Evolutionary conservation across 2,329 filamentous ascomycete species (phyloP).

Genomic region (Aspergillus spinulosporus): DNA sequence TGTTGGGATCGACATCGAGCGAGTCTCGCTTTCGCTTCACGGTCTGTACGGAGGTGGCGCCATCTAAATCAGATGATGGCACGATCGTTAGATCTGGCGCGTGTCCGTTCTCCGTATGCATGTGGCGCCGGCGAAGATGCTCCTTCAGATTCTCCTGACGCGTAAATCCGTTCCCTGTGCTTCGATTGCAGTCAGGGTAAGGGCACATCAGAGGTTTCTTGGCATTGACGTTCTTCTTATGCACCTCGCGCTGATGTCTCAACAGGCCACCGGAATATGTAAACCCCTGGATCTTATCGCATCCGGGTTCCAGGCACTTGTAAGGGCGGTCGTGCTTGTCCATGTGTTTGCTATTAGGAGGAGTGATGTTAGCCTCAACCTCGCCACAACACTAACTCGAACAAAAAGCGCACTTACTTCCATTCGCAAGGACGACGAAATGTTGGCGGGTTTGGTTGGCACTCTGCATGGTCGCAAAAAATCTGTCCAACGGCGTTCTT

Average conservation of each 20-base stretch:
- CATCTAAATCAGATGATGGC: constrained; percentile 32
- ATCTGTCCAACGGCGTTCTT: constrained; percentile 72
- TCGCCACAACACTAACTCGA: constrained; percentile 20
- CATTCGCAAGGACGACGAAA: constrained; percentile 89
- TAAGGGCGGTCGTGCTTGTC: constrained; percentile 96
- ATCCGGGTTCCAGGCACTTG: constrained; percentile 75
- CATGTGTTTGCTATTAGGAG: constrained; percentile 79
- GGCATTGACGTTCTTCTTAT: constrained; percentile 83
- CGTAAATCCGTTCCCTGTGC: constrained; percentile 84
- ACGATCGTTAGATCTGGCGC: constrained; percentile 34
- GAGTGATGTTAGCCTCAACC: constrained; percentile 23
- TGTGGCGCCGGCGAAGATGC: constrained; percentile 87
- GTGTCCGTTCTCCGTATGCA: constrained; percentile 44
- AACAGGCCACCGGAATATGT: constrained; percentile 90
- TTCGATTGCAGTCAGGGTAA: constrained; percentile 82
- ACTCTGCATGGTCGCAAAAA: constrained; percentile 70
- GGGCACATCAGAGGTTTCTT: constrained; percentile 87
- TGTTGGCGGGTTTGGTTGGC: constrained; percentile 61
- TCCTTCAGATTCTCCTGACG: constrained; percentile 92
- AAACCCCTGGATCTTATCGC: constrained; percentile 89
- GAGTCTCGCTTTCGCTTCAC: constrained; percentile 41
- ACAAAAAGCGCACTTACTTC: constrained; percentile 65
- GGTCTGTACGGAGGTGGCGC: constrained; percentile 22
- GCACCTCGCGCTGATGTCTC: constrained; percentile 89
- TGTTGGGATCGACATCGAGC: constrained; percentile 20